These are phyloP conservation scores for Populus hybrid DNA, from an alignment of 441 rosid species.

Conservation along the genomic window DNA sequence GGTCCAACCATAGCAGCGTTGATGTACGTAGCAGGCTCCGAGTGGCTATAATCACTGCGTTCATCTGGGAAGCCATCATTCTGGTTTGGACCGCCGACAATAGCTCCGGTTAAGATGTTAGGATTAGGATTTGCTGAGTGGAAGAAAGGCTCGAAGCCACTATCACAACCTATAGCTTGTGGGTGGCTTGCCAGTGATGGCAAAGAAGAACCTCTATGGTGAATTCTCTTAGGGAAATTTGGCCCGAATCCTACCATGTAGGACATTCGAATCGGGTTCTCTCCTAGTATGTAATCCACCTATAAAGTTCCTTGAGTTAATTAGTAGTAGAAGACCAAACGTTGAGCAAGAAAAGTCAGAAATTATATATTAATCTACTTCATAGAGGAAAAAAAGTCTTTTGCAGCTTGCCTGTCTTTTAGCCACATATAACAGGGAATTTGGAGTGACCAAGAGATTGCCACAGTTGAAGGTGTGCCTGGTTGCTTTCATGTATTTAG, in stretches of 20 bases:
- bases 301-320: constrained; percentile 12
- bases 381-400: background rate
- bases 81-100: constrained; percentile 76
- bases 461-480: constrained; percentile 63
- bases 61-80: constrained; percentile 65
- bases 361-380: background rate
- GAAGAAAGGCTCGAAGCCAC: constrained; percentile 55
- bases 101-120: constrained; percentile 63
- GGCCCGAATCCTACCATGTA: constrained; percentile 86
- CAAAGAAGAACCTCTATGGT: constrained; percentile 78
- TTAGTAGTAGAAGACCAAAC: too few species aligned
- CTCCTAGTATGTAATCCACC: constrained; percentile 74
- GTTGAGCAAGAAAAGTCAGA: too few species aligned
- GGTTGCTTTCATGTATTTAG: constrained; percentile 64
- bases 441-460: constrained; percentile 44
- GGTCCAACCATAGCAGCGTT: constrained; percentile 81
- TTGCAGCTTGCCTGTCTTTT: constrained; percentile 50
- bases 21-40: constrained; percentile 80
- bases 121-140: constrained; percentile 60
- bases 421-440: constrained; percentile 43
- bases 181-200: constrained; percentile 50
- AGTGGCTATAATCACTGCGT: constrained; percentile 56
- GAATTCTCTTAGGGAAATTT: constrained; percentile 59
- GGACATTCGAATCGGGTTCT: constrained; percentile 65
- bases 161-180: constrained; percentile 51